Base-by-base conservation (phyloP, 1,139 yeast species). In the Wickerhamomyces sp. region DNA sequence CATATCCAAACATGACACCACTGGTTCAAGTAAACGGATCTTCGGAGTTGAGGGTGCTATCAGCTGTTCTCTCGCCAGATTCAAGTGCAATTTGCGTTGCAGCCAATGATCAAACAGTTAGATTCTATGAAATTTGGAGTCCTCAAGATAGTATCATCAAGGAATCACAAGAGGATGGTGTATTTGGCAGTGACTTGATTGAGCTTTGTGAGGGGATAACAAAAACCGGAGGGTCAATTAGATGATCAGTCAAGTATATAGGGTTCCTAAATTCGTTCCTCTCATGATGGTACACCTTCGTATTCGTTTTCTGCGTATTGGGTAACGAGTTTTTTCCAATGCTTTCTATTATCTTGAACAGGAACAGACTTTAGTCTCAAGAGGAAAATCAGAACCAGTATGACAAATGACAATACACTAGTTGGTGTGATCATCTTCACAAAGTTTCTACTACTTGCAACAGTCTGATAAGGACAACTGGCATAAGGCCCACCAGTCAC, bases 401-500 rank as follows among this genome's bases (percentile, higher is more conserved):
- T 57, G 2, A 78, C 61, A 10, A 72, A 67, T 4, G 84, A 78
- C 23, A 87, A 78, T 1, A 77, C 73, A 11, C 79, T 71, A 13
- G 85, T 79, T 0, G 95, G 90, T 0, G 87, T 76, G 35, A 90
- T 68, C 73, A 84, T 74, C 30, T 76, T 71, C 0, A 79, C 79
- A 51, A 87, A 82, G 46, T 78, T 78, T 42, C 79, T 71, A 36
- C 70, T 70, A 11, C 82, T 71, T 26, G 80, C 72, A 0, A 75
- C 73, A 44, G 67, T 69, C 47, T 78, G 79, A 60, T 90, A 91
- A 0, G 96, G 96, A 62, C 99, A 91, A 33, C 68, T 64, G 0
- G 94, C 84, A 50, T 78, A 74, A 0, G 91, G 81, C 0, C 96
- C 96, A 2, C 95, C 97, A 1, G 80, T 66, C 3, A 90, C 91